Evolutionary conservation across 495 filamentous ascomycete genomes (phyloP).

Genomic region (Hypoxylon crocopeplum): DNA sequence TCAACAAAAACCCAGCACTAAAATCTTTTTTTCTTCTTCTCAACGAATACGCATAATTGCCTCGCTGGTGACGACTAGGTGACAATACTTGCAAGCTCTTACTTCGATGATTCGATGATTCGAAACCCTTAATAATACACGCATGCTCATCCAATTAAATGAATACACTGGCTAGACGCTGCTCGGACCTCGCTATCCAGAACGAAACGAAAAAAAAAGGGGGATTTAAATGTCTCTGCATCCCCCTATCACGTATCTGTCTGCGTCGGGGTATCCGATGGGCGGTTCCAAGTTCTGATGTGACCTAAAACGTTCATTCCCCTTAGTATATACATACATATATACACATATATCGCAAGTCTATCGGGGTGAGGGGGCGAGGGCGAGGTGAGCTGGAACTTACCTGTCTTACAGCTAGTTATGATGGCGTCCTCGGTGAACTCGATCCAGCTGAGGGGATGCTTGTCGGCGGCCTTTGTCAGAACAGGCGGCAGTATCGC

Average conservation of each 20-base stretch:
- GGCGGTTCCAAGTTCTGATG: slow-evolving; percentile 86
- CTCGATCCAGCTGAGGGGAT: slow-evolving; percentile 86
- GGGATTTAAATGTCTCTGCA: not conserved
- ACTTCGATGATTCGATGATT: too few relatives aligned
- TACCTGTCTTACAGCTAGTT: slow-evolving; percentile 88
- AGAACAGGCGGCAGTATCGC: slow-evolving; percentile 94
- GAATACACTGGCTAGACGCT: slow-evolving; percentile 13
- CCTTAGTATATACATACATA: slow-evolving; percentile 11
- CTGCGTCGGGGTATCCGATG: slow-evolving; percentile 49
- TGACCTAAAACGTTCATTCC: slow-evolving; percentile 68
- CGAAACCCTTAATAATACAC: too few relatives aligned
- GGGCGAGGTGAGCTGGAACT: slow-evolving; percentile 30
- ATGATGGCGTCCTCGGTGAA: slow-evolving; percentile 93
- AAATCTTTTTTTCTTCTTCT: too few relatives aligned
- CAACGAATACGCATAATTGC: too few relatives aligned
- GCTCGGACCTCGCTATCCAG: not conserved
- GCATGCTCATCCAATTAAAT: slow-evolving; percentile 4
- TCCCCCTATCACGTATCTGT: slow-evolving; percentile 13
- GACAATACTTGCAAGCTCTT: too few relatives aligned
- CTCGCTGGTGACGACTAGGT: too few relatives aligned
- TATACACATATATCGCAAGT: slow-evolving; percentile 4
- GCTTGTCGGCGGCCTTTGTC: slow-evolving; percentile 84
- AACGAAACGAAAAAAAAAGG: not conserved
- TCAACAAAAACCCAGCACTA: too few relatives aligned
- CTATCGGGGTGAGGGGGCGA: slow-evolving; percentile 5